Evolutionary conservation across 2,329 filamentous ascomycete species (phyloP).

Genomic region (Spiromastix sp.): DNA sequence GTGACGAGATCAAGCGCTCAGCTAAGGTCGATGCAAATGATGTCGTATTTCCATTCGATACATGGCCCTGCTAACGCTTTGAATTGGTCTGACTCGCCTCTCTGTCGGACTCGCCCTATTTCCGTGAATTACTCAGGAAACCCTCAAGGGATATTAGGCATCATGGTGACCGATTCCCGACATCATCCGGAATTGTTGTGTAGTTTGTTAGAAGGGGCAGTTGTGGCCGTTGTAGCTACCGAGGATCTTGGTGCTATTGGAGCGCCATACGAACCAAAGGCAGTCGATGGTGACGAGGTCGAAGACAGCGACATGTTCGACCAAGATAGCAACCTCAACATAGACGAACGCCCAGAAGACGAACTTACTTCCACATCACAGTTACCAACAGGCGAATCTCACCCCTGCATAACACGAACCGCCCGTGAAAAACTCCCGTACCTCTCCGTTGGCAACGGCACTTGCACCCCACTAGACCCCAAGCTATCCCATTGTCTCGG

Average conservation of each 20-base stretch:
- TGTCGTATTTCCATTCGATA: constrained; percentile 49
- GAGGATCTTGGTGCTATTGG: constrained; percentile 28
- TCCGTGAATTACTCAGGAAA: constrained; percentile 39
- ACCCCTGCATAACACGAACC: constrained; percentile 29
- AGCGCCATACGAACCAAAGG: constrained; percentile 5
- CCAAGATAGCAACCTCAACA: constrained; percentile 15
- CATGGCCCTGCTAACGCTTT: constrained; percentile 18
- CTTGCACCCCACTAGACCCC: constrained; percentile 37
- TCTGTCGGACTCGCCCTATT: constrained; percentile 38
- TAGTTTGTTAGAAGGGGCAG: constrained; percentile 42
- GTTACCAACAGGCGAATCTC: constrained; percentile 9
- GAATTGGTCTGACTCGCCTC: constrained; percentile 36
- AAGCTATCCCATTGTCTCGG: constrained; percentile 38
- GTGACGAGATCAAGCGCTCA: constrained; percentile 40
- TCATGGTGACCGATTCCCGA: constrained; percentile 43
- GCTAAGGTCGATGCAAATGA: constrained; percentile 47
- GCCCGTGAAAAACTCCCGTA: constrained; percentile 39
- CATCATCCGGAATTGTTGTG: constrained; percentile 37
- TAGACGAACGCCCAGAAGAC: constrained; percentile 6
- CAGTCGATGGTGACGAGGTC: constrained; percentile 4
- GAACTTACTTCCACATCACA: constrained; percentile 1
- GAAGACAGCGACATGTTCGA: constrained; percentile 9
- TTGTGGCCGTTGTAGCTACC: constrained; percentile 44
- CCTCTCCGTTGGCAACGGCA: constrained; percentile 33
- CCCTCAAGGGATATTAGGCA: constrained; percentile 36